These are phyloP conservation scores for Trametes villosa DNA, from an alignment of 768 basidiomycete genomes.

Conservation along the genomic window DNA sequence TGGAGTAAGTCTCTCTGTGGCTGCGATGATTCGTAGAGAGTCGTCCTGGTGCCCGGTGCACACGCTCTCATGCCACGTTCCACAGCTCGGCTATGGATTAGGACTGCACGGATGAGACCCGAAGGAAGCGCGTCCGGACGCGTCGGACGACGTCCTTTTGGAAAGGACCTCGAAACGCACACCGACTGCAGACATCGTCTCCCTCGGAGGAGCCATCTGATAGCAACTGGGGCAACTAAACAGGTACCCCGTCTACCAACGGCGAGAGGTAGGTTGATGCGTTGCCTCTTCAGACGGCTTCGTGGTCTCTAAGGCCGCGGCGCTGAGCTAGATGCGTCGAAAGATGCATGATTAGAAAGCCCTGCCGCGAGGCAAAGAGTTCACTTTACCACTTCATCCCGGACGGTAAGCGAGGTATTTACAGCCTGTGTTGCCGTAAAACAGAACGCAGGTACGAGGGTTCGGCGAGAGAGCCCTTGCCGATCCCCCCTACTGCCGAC, in stretches of 20 bases:
- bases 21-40: not conserved
- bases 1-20: too few relatives aligned
- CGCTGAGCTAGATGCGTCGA: not conserved
- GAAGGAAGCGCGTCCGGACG: constrained; percentile 15
- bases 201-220: constrained; percentile 6
- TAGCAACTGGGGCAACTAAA: too few relatives aligned
- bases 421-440: not conserved
- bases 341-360: not conserved
- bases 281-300: not conserved
- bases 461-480: not conserved
- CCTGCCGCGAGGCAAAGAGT: not conserved
- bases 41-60: not conserved
- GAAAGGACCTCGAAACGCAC: not conserved
- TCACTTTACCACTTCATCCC: not conserved
- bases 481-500: constrained; percentile 1
- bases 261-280: too few relatives aligned
- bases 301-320: not conserved
- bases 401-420: not conserved
- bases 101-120: not conserved
- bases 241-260: too few relatives aligned
- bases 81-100: not conserved
- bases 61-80: constrained; percentile 1
- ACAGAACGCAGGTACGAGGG: not conserved
- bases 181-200: not conserved
- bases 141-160: constrained; percentile 10